Evolutionary conservation across 2,329 filamentous ascomycete genomes (phyloP).

Genomic region (Neopestalotiopsis sp.): DNA sequence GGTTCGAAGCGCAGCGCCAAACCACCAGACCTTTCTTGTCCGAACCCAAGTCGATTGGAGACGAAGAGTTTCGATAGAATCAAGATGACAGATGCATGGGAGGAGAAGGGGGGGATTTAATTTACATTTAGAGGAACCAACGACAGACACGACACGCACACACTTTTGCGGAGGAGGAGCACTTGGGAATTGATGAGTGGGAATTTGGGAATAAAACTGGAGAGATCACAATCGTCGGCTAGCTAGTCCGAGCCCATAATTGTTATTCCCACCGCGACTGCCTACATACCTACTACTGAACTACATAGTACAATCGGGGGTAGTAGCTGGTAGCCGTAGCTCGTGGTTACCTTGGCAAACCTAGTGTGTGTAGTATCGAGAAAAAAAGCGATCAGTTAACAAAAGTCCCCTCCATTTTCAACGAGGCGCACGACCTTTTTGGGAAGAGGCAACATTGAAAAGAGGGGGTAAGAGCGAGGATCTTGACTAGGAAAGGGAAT

Average conservation of each 20-base stretch:
- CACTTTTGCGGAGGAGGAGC: background rate
- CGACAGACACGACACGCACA: background rate
- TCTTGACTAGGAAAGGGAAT: background rate
- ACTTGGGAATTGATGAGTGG: background rate
- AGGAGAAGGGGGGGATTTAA: too few species aligned
- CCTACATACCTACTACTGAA: too few species aligned
- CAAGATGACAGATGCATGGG: too few species aligned
- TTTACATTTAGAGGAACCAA: background rate
- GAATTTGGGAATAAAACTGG: background rate
- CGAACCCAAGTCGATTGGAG: too few species aligned
- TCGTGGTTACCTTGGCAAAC: too few species aligned
- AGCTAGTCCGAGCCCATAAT: background rate
- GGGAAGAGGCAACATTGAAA: background rate
- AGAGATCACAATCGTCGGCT: slow-evolving; percentile 2
- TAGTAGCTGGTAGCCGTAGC: too few species aligned
- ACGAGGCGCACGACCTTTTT: background rate
- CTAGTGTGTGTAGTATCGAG: background rate
- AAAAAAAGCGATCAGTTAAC: slow-evolving; percentile 4
- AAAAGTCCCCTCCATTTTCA: background rate
- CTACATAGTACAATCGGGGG: too few species aligned
- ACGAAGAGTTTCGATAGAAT: too few species aligned
- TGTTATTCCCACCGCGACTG: background rate
- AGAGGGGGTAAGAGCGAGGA: background rate
- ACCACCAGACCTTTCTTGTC: background rate
- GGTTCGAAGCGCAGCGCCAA: background rate